A percentile compares a stretch with the other conserved stretches of the same genome.
Conservation (phyloP, 2,329 filamentous ascomycete species). For the Diplodia sapinea region DNA sequence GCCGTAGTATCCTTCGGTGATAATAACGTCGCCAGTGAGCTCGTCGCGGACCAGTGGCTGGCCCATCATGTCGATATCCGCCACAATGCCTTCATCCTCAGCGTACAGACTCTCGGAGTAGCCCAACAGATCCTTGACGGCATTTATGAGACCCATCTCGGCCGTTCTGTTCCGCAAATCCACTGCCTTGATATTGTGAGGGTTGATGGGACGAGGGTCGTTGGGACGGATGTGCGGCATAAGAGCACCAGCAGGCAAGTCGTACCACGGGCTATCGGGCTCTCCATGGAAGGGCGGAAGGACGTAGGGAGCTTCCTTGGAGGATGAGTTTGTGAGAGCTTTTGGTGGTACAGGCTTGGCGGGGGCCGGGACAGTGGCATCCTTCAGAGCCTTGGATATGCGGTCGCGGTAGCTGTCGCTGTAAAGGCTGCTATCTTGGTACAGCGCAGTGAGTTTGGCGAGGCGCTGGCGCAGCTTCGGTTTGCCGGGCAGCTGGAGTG, state of each 20-base stretch:
- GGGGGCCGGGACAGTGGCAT: constrained; percentile 41
- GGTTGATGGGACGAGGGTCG: constrained; percentile 74
- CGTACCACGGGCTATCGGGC: constrained; percentile 73
- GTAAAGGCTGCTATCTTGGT: constrained; percentile 72
- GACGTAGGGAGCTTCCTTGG: constrained; percentile 68
- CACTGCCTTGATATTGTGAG: constrained; percentile 72
- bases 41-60: constrained; percentile 70
- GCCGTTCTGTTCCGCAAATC: constrained; percentile 72
- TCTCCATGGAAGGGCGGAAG: constrained; percentile 82
- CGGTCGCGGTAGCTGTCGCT: constrained; percentile 59
- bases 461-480: constrained; percentile 72
- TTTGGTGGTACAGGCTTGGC: constrained; percentile 38
- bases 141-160: constrained; percentile 67
- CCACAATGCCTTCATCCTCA: constrained; percentile 55
- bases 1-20: constrained; percentile 81
- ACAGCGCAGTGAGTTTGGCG: constrained; percentile 68
- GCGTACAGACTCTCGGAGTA: constrained; percentile 74
- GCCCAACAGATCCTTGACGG: constrained; percentile 72
- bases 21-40: constrained; percentile 67
- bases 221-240: constrained; percentile 79
- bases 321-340: constrained; percentile 37
- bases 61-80: constrained; percentile 78
- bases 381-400: constrained; percentile 64
- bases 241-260: constrained; percentile 81
- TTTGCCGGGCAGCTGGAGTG: constrained; percentile 60